These are phyloP conservation scores for Drechslerella dactyloides DNA, from an alignment of 2,329 filamentous ascomycete species.

Conservation along the genomic window DNA sequence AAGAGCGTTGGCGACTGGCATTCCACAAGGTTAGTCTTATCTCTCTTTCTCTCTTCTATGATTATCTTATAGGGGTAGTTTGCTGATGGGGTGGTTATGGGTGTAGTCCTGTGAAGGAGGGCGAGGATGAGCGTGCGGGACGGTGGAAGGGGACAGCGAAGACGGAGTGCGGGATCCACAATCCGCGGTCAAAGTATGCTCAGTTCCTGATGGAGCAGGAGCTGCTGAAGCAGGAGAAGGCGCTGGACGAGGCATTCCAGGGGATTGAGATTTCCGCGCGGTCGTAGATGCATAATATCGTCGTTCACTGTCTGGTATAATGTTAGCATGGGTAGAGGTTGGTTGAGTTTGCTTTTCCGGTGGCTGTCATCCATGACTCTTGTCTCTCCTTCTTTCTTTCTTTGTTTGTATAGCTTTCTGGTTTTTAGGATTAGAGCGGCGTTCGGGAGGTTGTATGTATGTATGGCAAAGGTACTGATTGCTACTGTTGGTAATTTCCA, in stretches of 20 bases:
- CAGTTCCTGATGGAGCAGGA: constrained; percentile 79
- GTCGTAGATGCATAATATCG: constrained; percentile 13
- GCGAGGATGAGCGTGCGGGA: constrained; percentile 93
- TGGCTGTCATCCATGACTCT: too few species aligned
- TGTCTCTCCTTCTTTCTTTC: too few species aligned
- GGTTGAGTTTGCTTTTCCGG: constrained; percentile 4
- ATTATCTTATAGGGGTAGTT: constrained; percentile 30
- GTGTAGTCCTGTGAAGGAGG: constrained; percentile 76
- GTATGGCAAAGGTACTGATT: too few species aligned
- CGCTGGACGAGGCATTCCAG: constrained; percentile 60
- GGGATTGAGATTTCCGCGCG: constrained; percentile 53
- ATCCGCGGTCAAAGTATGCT: constrained; percentile 91
- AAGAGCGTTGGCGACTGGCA: constrained; percentile 99
- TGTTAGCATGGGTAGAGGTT: constrained; percentile 11
- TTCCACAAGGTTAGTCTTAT: constrained; percentile 68
- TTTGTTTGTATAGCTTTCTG: not conserved
- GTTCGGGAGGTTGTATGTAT: constrained; percentile 20
- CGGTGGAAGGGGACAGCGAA: constrained; percentile 96
- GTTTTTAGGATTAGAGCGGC: constrained; percentile 19
- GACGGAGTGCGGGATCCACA: constrained; percentile 98
- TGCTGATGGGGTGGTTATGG: constrained; percentile 1
- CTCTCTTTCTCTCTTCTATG: not conserved
- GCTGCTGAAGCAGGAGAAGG: constrained; percentile 69
- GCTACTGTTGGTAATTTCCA: constrained; percentile 17
- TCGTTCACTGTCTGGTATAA: constrained; percentile 3